These are phyloP conservation scores for Dichotomopilus funicola DNA, from an alignment of 2,329 filamentous ascomycete genomes.

Conservation along the genomic window DNA sequence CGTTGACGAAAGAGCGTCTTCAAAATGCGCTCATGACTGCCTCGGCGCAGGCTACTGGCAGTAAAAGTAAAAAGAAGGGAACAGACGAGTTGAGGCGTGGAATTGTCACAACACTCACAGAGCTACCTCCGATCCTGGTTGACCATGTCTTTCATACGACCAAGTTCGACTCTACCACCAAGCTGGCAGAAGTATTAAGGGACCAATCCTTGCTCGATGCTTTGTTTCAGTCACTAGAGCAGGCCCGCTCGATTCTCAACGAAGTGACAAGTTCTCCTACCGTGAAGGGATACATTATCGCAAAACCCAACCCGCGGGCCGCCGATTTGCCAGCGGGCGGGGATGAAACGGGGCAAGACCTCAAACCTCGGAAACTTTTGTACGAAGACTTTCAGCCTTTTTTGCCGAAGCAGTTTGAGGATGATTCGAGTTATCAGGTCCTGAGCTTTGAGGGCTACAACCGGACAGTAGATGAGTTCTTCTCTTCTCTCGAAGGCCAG, in stretches of 20 bases:
- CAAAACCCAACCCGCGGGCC: slow-evolving; percentile 46
- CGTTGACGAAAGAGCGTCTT: slow-evolving; percentile 67
- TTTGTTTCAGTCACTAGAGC: slow-evolving; percentile 60
- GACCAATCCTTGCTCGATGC: slow-evolving; percentile 58
- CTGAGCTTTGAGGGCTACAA: slow-evolving; percentile 82
- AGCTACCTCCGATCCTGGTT: slow-evolving; percentile 79
- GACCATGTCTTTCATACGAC: slow-evolving; percentile 74
- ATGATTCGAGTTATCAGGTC: slow-evolving; percentile 58
- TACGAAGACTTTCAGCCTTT: slow-evolving; percentile 98
- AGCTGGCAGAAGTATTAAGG: slow-evolving; percentile 63
- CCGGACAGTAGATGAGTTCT: slow-evolving; percentile 91
- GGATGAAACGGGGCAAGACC: too few species aligned
- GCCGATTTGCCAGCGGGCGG: too few species aligned
- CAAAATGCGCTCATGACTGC: slow-evolving; percentile 58
- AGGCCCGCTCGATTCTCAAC: slow-evolving; percentile 63
- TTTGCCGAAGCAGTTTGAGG: slow-evolving; percentile 69
- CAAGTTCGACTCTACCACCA: slow-evolving; percentile 61
- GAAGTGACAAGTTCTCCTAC: slow-evolving; percentile 59
- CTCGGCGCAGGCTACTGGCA: slow-evolving; percentile 42
- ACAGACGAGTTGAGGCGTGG: slow-evolving; percentile 73
- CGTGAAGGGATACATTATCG: slow-evolving; percentile 82
- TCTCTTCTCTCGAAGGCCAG: slow-evolving; percentile 91
- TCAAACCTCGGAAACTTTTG: slow-evolving; percentile 51
- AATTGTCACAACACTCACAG: slow-evolving; percentile 75
- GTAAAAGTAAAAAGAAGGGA: slow-evolving; percentile 66